phyloP scores from a whole-genome alignment of 2,329 filamentous ascomycete genomes.

The Penicillium sp. region DNA sequence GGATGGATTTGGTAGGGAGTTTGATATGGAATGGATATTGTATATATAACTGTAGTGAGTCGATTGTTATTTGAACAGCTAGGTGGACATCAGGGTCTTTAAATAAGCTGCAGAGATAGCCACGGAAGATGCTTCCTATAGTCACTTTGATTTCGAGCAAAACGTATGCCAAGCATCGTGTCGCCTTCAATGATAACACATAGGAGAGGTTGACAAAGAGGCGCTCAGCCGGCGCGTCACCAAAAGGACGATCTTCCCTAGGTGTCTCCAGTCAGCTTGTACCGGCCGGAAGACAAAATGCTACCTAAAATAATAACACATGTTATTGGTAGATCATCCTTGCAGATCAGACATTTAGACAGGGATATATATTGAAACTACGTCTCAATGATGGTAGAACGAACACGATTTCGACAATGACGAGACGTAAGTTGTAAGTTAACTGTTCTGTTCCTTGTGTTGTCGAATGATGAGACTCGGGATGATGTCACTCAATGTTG shows the following conservation, averaged over 20 bases:
- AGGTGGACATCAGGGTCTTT: not conserved
- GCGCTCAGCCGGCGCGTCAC: constrained; percentile 17
- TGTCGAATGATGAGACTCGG: not conserved
- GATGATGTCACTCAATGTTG: not conserved
- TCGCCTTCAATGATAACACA: constrained; percentile 5
- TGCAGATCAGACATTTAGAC: not conserved
- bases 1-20: not conserved
- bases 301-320: not conserved
- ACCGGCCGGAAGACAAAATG: not conserved
- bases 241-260: constrained; percentile 12
- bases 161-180: constrained; percentile 16
- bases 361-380: constrained; percentile 1
- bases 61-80: not conserved
- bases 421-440: not conserved
- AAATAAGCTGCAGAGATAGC: not conserved
- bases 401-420: not conserved
- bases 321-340: not conserved
- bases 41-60: not conserved
- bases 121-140: too few species aligned
- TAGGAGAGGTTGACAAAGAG: constrained; percentile 7
- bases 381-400: not conserved
- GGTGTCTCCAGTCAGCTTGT: not conserved
- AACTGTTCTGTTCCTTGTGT: not conserved
- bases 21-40: not conserved
- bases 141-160: not conserved